These are phyloP conservation scores for Filobasidium floriforme DNA, from an alignment of 768 basidiomycete genomes.

Conservation along the genomic window DNA sequence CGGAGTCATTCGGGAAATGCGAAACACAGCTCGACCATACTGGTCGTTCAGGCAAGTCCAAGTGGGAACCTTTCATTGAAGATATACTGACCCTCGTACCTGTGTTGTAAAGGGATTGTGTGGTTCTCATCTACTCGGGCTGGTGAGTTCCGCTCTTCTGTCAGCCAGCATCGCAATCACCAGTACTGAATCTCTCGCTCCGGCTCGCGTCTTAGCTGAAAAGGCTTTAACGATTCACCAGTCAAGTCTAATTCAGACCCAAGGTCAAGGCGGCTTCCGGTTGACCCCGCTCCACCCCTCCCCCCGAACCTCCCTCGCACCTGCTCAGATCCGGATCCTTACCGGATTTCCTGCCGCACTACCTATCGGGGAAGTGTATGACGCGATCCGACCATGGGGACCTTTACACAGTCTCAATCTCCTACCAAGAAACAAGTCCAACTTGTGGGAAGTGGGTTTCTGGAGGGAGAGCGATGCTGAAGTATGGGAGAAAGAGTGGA, in stretches of 20 bases:
- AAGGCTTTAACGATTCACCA: no score
- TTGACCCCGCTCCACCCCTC: background rate
- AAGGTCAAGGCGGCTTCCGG: no score
- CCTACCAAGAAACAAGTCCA: background rate
- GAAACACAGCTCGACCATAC: no score
- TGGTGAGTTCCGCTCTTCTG: no score
- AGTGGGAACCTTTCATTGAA: no score
- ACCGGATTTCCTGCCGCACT: background rate
- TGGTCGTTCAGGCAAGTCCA: no score
- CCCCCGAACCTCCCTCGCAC: background rate
- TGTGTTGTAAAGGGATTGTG: no score
- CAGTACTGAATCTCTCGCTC: background rate
- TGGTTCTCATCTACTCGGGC: no score
- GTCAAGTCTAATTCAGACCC: no score
- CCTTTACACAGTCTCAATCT: background rate
- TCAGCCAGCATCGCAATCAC: background rate
- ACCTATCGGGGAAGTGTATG: background rate
- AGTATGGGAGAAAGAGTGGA: constrained; percentile 1
- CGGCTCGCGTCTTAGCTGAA: background rate
- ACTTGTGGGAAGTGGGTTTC: background rate
- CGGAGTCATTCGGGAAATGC: no score
- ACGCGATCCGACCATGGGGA: background rate
- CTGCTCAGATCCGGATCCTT: background rate
- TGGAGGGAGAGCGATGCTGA: background rate
- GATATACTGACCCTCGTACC: no score